Evolutionary conservation across 345 rosid species (phyloP), one percentile per base, ranked within the genome.

Genomic region (Crucihimalaya himalaica): DNA sequence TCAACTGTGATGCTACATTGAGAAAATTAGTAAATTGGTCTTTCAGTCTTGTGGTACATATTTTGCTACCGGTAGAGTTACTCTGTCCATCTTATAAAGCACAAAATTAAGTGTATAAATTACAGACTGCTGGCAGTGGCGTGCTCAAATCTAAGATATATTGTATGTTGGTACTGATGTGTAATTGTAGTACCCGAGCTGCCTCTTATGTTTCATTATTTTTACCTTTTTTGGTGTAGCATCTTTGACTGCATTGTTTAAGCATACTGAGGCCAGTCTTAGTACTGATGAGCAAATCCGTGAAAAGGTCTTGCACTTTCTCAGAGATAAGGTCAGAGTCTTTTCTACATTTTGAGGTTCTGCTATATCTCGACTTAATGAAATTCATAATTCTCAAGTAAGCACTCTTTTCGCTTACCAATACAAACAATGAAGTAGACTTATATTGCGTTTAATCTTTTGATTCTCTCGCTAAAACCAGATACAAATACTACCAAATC

Each of bases 201-300:
- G 60, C 14, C 18, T 39, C 61, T 35, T 27, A 25, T 50, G 52
- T 61, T 51, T 50, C 5, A 25, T 50, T 25, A 40, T 11, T 63
- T 62, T 52, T 37, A 23, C 16, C 32, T 72, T 60, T 60, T 80
- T 75, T 68, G 52, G 2, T 81, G 81, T 85, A 93, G 98, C 84
- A 61, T 89, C 92, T 13, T 81, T 91, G 80, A 84, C 89, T 31
- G 92, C 97, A 29, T 81, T 93, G 73, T 93, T 93, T 78, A 87
- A 83, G 82, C 92, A 85, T 72, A 78, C 88, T 72, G 87, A 75
- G 18, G 85, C 70, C 67, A 83, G 73, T 64, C 92, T 83, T 20
- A 82, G 81, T 72, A 68, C 83, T 4, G 93, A 85, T 54, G 93
- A 87, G 54, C 73, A 75, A 76, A 80, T 86, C n/a, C 92, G 96